Conservation (phyloP, 2,329 filamentous ascomycete genomes). For the Ophiosphaerella korrae region DNA sequence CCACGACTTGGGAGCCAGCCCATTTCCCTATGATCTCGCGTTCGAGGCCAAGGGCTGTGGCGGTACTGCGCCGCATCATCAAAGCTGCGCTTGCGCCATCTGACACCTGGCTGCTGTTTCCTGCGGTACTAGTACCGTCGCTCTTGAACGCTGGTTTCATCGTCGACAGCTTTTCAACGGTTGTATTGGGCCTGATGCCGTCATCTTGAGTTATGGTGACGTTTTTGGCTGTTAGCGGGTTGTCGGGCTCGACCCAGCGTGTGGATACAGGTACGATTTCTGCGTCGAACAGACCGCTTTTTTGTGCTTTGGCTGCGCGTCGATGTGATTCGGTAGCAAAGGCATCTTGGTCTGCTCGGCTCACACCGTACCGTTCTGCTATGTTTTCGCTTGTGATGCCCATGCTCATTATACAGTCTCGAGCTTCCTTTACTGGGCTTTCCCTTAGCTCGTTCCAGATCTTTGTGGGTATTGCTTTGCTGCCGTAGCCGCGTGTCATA, state of each 20-base stretch:
- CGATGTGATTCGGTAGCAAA: slow-evolving; percentile 78
- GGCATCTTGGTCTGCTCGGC: slow-evolving; percentile 76
- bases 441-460: slow-evolving; percentile 76
- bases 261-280: slow-evolving; percentile 85
- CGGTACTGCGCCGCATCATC: slow-evolving; percentile 83
- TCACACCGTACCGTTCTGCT: slow-evolving; percentile 74
- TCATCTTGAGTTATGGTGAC: slow-evolving; percentile 80
- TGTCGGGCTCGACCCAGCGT: slow-evolving; percentile 66
- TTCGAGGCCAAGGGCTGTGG: slow-evolving; percentile 71
- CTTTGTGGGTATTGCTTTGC: slow-evolving; percentile 79
- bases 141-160: slow-evolving; percentile 85
- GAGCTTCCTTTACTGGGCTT: slow-evolving; percentile 68
- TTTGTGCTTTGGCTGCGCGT: slow-evolving; percentile 73
- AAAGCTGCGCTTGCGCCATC: slow-evolving; percentile 86
- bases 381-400: slow-evolving; percentile 90
- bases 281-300: slow-evolving; percentile 70
- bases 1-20: slow-evolving; percentile 74
- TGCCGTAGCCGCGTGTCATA: slow-evolving; percentile 92
- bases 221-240: slow-evolving; percentile 54
- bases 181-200: slow-evolving; percentile 74
- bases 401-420: slow-evolving; percentile 94
- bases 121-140: slow-evolving; percentile 79
- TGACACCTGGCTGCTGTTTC: slow-evolving; percentile 83
- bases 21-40: slow-evolving; percentile 80
- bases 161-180: slow-evolving; percentile 71